These are phyloP conservation scores for Aegilops bicornis DNA, from an alignment of 176 grass and related monocot genomes.

Conservation along the genomic window DNA sequence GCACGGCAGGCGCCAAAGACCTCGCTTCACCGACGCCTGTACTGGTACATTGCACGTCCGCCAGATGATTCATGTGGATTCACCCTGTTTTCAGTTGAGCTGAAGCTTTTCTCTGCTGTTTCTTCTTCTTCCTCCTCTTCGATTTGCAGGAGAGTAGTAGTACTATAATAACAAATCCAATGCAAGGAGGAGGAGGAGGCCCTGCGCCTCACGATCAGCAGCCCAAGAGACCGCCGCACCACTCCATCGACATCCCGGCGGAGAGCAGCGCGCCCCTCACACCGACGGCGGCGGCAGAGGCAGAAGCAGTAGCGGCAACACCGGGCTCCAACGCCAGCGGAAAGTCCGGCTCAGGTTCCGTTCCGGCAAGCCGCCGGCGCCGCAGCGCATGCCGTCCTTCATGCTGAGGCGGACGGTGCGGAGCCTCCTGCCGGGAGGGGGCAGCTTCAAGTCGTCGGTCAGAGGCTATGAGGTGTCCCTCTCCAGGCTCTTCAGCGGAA, in stretches of 20 bases:
- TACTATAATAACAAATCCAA: neutral
- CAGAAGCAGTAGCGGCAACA: conserved; percentile 25
- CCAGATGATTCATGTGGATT: too few relatives aligned
- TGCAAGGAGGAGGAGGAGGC: neutral
- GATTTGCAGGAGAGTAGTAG: neutral
- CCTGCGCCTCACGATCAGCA: neutral
- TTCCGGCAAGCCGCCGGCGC: neutral
- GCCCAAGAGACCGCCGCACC: conserved; percentile 46
- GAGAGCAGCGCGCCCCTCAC: neutral
- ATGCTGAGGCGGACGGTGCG: conserved; percentile 44
- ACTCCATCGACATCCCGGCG: conserved; percentile 61
- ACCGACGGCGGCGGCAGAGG: conserved; percentile 9
- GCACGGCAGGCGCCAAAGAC: too few relatives aligned
- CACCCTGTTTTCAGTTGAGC: too few relatives aligned
- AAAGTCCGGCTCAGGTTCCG: conserved; percentile 13
- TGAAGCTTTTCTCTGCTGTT: too few relatives aligned
- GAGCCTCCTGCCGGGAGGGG: conserved; percentile 45
- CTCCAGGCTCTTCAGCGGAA: conserved; percentile 53
- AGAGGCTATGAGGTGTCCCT: conserved; percentile 47
- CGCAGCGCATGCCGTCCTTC: conserved; percentile 51
- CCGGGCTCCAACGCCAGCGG: conserved; percentile 25
- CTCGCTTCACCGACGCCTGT: too few relatives aligned
- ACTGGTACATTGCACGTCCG: too few relatives aligned
- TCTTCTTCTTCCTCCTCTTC: neutral
- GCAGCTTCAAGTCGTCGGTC: conserved; percentile 66